These are phyloP conservation scores for Diaporthe sp. DNA, from an alignment of 2,329 filamentous ascomycete species.

Conservation along the genomic window DNA sequence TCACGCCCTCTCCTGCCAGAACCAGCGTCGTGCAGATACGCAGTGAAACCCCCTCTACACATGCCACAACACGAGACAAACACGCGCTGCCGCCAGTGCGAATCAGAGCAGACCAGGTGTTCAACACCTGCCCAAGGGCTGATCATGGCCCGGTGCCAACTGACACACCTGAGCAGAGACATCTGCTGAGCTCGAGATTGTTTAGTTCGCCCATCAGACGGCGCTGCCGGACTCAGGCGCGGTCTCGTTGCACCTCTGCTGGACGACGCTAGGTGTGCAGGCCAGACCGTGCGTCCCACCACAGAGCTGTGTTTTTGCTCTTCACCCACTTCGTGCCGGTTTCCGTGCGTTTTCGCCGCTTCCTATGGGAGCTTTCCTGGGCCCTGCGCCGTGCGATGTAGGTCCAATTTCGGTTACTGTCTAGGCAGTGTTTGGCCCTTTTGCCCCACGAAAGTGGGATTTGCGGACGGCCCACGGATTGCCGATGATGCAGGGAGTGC, in stretches of 20 bases:
- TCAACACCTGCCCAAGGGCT: slow-evolving; percentile 24
- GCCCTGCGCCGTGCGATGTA: background rate
- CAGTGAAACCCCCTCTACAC: slow-evolving; percentile 35
- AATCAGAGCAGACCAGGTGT: slow-evolving; percentile 16
- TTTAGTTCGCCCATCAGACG: slow-evolving; percentile 21
- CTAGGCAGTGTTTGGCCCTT: background rate
- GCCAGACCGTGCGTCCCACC: slow-evolving; percentile 2
- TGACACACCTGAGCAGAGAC: slow-evolving; percentile 8
- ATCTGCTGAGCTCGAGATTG: background rate
- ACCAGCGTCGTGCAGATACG: slow-evolving; percentile 23
- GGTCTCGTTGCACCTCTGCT: background rate
- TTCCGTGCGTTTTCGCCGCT: background rate
- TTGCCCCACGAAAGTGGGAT: slow-evolving; percentile 7
- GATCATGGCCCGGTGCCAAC: slow-evolving; percentile 32
- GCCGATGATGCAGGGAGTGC: slow-evolving; percentile 29
- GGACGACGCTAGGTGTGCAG: background rate
- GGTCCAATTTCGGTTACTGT: slow-evolving; percentile 2
- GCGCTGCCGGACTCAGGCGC: slow-evolving; percentile 23
- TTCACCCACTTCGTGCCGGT: background rate
- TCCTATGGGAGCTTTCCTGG: background rate
- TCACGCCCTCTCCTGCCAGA: slow-evolving; percentile 11
- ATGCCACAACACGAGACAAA: slow-evolving; percentile 32
- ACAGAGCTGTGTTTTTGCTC: background rate
- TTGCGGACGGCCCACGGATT: background rate
- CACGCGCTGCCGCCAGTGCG: slow-evolving; percentile 14